Evolutionary conservation across 164 flowering plant species (phyloP), one percentile per base, ranked within the genome.

Genomic region (Paratinospora sagittata): DNA sequence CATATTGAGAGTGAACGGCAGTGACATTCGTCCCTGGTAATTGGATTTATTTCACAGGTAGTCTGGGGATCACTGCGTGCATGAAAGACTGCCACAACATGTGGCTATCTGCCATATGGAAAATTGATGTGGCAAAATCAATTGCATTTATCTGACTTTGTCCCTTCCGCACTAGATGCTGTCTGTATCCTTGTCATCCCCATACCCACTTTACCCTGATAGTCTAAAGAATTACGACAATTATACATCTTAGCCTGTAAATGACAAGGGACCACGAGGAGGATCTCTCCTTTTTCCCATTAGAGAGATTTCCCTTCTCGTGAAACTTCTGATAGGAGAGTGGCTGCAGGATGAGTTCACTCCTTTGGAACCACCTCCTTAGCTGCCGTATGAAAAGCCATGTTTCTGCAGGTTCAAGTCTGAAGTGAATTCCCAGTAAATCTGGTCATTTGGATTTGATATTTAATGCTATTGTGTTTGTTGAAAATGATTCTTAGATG

Each of bases 1-100:
- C 80, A 88, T 94, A 62, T 79, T 90, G 79, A 87, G 95, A 81
- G 90, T 82, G 39, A 92, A 92, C 81, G 98, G 97, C 82, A 94
- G 97, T 80, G 97, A 94, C 80, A 92, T 94, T 65, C 97, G 98
- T 72, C 82, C 98, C 71, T 93, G 98, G 98, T 93, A 87, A 82
- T 64, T 72, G 41, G 43, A 58, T 65, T 27, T 14, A 30, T 17
- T 3, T 9, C 1, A 34, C 14, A 19, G 3, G 43, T 55, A 55
- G 61, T 55, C 61, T 55, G 61, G 24, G 24, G 17, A n/a, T 21
- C 61, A 55, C 24, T 55, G 24, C 21, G 17, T 55, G n/a, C 61
- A 55, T 55, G 61, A 55, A 55, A 9, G 61, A 55, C 61, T 55
- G 24, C 10, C 0, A 7, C 21, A 4, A 55, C 61, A 19, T 55